Conservation (phyloP, 2,329 filamentous ascomycete genomes). For the Rugonectria rugulosa region DNA sequence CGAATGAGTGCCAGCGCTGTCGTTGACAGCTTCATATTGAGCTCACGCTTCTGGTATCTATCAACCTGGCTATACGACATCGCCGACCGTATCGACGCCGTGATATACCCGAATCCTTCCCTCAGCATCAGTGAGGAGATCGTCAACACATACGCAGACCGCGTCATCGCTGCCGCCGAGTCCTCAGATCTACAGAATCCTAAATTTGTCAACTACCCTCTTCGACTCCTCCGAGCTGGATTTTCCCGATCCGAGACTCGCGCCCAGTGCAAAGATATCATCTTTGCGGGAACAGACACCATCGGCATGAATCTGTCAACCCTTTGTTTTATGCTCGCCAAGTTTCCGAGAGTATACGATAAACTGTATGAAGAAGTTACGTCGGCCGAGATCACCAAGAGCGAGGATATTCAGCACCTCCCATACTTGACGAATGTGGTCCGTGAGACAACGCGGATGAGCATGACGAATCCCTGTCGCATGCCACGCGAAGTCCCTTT, state of each 20-base stretch:
- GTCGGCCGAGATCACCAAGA: background rate
- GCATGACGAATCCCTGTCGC: constrained; percentile 59
- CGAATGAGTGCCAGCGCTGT: constrained; percentile 50
- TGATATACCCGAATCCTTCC: no score
- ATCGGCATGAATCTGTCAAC: constrained; percentile 60
- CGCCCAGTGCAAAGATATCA: constrained; percentile 61
- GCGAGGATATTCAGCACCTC: constrained; percentile 46
- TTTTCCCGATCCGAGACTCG: no score
- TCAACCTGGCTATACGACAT: no score
- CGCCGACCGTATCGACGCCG: no score
- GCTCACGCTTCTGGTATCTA: no score
- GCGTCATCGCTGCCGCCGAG: no score
- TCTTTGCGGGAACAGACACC: constrained; percentile 63
- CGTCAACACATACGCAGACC: no score
- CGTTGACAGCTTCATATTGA: no score
- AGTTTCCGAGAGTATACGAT: constrained; percentile 46
- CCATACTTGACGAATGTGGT: constrained; percentile 53
- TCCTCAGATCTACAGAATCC: no score
- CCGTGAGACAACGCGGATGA: constrained; percentile 58
- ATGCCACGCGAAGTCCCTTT: constrained; percentile 56
- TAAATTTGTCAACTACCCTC: constrained; percentile 7
- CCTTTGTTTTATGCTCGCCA: constrained; percentile 53
- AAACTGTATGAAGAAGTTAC: constrained; percentile 4
- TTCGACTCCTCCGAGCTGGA: constrained; percentile 36
- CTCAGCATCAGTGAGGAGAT: no score